Conservation (phyloP, 2,329 filamentous ascomycete genomes). For the Orbilia oligospora region DNA sequence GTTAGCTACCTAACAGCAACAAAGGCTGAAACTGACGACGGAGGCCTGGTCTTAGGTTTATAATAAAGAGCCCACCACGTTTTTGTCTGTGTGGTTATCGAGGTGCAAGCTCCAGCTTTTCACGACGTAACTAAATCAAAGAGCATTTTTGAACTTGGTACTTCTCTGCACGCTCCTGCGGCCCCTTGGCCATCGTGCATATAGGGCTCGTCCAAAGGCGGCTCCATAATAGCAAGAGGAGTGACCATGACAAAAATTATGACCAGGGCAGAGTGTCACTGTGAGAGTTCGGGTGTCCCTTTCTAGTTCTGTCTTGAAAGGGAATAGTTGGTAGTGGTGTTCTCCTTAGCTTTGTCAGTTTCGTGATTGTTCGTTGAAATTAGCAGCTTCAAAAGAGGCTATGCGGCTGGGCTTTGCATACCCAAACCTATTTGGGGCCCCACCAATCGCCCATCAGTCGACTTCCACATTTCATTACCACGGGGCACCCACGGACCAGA, state of each 20-base stretch:
- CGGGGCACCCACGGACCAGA: slow-evolving; percentile 45
- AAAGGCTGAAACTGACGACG: slow-evolving; percentile 48
- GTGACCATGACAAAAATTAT: slow-evolving; percentile 57
- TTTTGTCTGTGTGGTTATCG: slow-evolving; percentile 54
- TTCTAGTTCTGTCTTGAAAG: slow-evolving; percentile 30
- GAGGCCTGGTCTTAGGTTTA: slow-evolving; percentile 43
- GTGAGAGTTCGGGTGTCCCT: slow-evolving; percentile 28
- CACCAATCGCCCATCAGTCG: slow-evolving; percentile 37
- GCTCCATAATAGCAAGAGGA: slow-evolving; percentile 46
- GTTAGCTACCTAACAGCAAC: slow-evolving; percentile 33
- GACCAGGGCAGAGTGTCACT: slow-evolving; percentile 51
- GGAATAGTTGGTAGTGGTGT: slow-evolving; percentile 28
- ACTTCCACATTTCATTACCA: slow-evolving; percentile 43
- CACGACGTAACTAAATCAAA: slow-evolving; percentile 27
- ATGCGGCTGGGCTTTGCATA: slow-evolving; percentile 55
- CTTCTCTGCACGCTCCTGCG: slow-evolving; percentile 20
- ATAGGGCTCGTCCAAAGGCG: slow-evolving; percentile 48
- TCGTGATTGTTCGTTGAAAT: slow-evolving; percentile 58
- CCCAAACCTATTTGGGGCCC: slow-evolving; percentile 33
- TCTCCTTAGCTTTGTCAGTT: slow-evolving; percentile 53
- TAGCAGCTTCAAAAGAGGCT: slow-evolving; percentile 52
- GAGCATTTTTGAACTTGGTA: slow-evolving; percentile 10
- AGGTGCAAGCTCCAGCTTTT: slow-evolving; percentile 34
- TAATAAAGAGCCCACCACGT: slow-evolving; percentile 48
- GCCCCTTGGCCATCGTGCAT: slow-evolving; percentile 50